Percentiles rank a stretch among this genome's conserved stretches.
Conservation (phyloP, 164 flowering plant genomes). For the Tinospora cordifolia region DNA sequence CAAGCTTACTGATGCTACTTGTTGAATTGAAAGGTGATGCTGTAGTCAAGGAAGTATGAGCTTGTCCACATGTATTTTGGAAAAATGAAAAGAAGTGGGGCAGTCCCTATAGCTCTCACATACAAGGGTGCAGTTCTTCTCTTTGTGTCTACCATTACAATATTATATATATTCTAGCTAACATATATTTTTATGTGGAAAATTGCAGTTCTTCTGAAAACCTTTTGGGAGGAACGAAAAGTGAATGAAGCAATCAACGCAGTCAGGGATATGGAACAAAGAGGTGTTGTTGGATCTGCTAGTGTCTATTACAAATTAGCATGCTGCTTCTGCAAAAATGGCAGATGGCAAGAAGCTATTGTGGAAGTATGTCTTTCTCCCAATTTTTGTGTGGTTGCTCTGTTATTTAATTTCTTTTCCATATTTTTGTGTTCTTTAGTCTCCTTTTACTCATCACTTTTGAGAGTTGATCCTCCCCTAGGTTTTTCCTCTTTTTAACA, state of each 20-base stretch:
- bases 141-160: neutral
- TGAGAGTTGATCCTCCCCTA: neutral
- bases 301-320: conserved; percentile 83
- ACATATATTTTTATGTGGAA: conserved; percentile 7
- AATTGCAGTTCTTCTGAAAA: conserved; percentile 65
- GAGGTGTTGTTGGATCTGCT: conserved; percentile 72
- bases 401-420: neutral
- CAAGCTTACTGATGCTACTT: conserved; percentile 45
- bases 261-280: conserved; percentile 77
- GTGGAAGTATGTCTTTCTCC: conserved; percentile 40
- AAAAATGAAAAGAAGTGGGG: conserved; percentile 69
- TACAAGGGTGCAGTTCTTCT: conserved; percentile 54
- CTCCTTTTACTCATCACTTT: neutral
- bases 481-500: neutral
- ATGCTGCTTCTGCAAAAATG: conserved; percentile 82
- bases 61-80: conserved; percentile 63
- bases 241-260: conserved; percentile 69
- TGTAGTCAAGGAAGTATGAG: conserved; percentile 76
- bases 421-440: neutral
- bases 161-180: conserved; percentile 10
- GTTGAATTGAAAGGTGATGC: conserved; percentile 71
- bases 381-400: neutral
- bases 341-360: conserved; percentile 89
- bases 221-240: conserved; percentile 85
- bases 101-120: conserved; percentile 59